Evolutionary conservation across 2,329 filamentous ascomycete species (phyloP).

Genomic region (Epichloe elymi): DNA sequence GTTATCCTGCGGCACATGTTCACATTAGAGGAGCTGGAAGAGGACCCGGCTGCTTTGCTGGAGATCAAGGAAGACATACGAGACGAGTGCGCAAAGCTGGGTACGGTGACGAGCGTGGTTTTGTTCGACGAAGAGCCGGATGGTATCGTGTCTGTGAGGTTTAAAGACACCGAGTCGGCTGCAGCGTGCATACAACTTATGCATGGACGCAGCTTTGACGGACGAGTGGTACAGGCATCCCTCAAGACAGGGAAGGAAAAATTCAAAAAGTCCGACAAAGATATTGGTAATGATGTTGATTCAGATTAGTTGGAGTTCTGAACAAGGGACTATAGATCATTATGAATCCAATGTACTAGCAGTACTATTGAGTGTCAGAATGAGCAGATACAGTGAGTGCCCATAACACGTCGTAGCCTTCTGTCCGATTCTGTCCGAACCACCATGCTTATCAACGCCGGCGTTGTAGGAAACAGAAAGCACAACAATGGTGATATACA

Average conservation of each 20-base stretch:
- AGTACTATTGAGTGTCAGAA: too few species aligned
- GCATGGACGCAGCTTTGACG: slow-evolving; percentile 69
- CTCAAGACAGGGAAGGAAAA: slow-evolving; percentile 58
- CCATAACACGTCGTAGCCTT: too few species aligned
- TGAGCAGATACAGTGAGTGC: too few species aligned
- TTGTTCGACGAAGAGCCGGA: slow-evolving; percentile 78
- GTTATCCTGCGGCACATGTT: slow-evolving; percentile 93
- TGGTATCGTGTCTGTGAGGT: slow-evolving; percentile 77
- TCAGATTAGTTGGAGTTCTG: slow-evolving; percentile 13
- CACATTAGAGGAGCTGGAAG: slow-evolving; percentile 68
- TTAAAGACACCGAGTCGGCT: slow-evolving; percentile 58
- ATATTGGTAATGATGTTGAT: slow-evolving; percentile 29
- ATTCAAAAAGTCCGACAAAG: slow-evolving; percentile 55
- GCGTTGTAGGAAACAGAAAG: too few species aligned
- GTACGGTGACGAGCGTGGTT: slow-evolving; percentile 79
- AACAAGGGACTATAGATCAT: neutral
- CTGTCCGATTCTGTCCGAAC: too few species aligned
- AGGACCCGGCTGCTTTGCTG: slow-evolving; percentile 68
- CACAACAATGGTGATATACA: too few species aligned
- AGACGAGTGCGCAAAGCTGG: slow-evolving; percentile 77
- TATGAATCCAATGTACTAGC: neutral
- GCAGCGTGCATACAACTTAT: slow-evolving; percentile 60
- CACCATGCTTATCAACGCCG: too few species aligned
- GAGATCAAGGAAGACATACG: slow-evolving; percentile 93
- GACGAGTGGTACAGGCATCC: slow-evolving; percentile 56